Percentiles rank a stretch among this genome's conserved stretches.
These are phyloP conservation scores for Boletus coffeatus DNA, from an alignment of 1,284 basidiomycete species.

Conservation along the genomic window DNA sequence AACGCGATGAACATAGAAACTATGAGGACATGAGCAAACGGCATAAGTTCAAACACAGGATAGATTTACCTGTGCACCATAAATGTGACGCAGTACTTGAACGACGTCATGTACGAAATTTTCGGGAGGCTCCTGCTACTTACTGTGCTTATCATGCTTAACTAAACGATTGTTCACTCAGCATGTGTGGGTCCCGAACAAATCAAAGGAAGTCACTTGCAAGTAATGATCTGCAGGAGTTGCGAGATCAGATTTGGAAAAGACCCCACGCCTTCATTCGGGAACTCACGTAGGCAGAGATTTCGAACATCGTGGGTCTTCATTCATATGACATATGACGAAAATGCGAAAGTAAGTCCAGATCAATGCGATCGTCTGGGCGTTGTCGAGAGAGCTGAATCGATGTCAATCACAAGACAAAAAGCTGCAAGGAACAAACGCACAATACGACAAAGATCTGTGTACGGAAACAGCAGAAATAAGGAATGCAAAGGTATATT, in stretches of 20 bases:
- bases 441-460: slow-evolving; percentile 17
- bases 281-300: slow-evolving; percentile 13
- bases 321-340: slow-evolving; percentile 8
- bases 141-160: slow-evolving; percentile 3
- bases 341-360: slow-evolving; percentile 2
- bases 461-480: not conserved
- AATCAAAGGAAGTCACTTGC: slow-evolving; percentile 7
- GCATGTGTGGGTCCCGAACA: not conserved
- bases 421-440: not conserved
- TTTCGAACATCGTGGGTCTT: not conserved
- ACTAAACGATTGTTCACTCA: slow-evolving; percentile 5
- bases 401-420: slow-evolving; percentile 3
- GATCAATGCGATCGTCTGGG: not conserved
- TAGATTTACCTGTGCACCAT: slow-evolving; percentile 15
- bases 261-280: too few relatives aligned
- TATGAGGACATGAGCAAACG: slow-evolving; percentile 5
- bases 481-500: too few relatives aligned
- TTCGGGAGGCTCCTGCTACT: not conserved
- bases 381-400: slow-evolving; percentile 10
- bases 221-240: slow-evolving; percentile 1
- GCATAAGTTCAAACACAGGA: not conserved
- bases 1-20: slow-evolving; percentile 25
- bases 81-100: slow-evolving; percentile 17
- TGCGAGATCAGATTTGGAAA: not conserved
- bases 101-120: not conserved